phyloP scores from a whole-genome alignment of 139 green algal species.

The Chlorella sp. region DNA sequence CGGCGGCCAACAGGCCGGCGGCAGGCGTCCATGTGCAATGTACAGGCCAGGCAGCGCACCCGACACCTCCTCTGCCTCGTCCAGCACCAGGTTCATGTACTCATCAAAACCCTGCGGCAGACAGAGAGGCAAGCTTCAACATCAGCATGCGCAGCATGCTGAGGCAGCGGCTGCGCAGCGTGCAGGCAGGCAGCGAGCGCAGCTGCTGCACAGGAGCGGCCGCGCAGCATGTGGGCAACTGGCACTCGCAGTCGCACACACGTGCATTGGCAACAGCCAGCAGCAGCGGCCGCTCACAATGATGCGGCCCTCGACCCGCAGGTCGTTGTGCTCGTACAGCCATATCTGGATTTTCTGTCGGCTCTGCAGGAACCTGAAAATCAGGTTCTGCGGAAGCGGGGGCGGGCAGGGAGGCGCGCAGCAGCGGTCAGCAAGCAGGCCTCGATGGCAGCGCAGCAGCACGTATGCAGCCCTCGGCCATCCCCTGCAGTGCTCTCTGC shows the following conservation, averaged over 20 bases:
- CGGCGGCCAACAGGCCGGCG: too few relatives aligned
- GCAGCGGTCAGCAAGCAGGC: not conserved
- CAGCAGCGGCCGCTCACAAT: conserved; percentile 72
- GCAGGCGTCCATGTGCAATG: too few relatives aligned
- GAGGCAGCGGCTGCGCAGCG: too few relatives aligned
- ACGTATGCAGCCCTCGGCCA: not conserved
- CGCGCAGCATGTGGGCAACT: too few relatives aligned
- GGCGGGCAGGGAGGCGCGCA: too few relatives aligned
- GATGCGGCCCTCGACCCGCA: conserved; percentile 96
- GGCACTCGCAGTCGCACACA: too few relatives aligned
- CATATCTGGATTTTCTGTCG: conserved; percentile 96
- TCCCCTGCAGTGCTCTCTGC: not conserved
- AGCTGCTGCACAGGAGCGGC: too few relatives aligned
- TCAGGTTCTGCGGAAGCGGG: conserved; percentile 84
- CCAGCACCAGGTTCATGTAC: conserved; percentile 99
- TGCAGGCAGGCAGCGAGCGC: too few relatives aligned
- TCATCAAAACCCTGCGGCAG: conserved; percentile 93
- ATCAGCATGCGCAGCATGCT: too few relatives aligned
- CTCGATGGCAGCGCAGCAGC: not conserved
- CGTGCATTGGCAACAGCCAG: too few relatives aligned
- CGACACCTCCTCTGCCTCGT: conserved; percentile 98
- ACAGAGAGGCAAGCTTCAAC: too few relatives aligned
- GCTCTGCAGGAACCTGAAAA: conserved; percentile 98
- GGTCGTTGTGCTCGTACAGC: conserved; percentile 96
- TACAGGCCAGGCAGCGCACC: not conserved